Evolutionary conservation across 148 eudicot species (phyloP).

Genomic region (Rhododendron vialii): DNA sequence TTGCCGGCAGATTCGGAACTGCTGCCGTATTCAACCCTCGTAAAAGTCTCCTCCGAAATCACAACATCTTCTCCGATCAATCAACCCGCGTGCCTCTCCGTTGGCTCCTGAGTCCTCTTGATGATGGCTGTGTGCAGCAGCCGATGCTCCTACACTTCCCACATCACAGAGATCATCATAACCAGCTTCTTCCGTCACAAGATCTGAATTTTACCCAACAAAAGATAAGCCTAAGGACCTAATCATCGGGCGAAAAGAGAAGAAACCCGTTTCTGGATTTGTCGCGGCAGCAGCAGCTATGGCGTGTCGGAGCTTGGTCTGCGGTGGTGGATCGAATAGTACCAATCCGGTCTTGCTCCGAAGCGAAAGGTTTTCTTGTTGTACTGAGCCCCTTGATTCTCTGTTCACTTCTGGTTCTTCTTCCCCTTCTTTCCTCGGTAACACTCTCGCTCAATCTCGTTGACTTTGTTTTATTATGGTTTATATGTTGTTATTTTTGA

Average conservation of each 20-base stretch:
- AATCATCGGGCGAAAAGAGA: background rate
- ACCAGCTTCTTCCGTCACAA: conserved; percentile 91
- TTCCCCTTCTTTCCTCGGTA: conserved; percentile 50
- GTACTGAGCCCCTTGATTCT: conserved; percentile 40
- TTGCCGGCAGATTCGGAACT: background rate
- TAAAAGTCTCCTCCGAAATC: background rate
- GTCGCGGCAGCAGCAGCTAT: conserved; percentile 8
- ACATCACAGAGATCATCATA: conserved; percentile 78
- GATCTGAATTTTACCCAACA: background rate
- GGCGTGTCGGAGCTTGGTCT: conserved; percentile 29
- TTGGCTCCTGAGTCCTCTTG: background rate
- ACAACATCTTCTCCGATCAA: background rate
- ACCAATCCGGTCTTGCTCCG: conserved; percentile 20
- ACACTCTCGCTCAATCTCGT: background rate
- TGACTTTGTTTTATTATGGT: background rate
- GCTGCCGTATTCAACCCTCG: background rate
- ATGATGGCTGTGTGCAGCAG: conserved; percentile 28
- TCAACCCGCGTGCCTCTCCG: background rate
- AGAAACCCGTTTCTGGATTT: conserved; percentile 7
- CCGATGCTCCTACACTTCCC: conserved; percentile 71
- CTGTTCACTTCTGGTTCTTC: conserved; percentile 41
- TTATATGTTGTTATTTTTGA: background rate
- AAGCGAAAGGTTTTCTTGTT: conserved; percentile 18
- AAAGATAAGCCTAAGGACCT: background rate
- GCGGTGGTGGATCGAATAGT: conserved; percentile 14